These are phyloP conservation scores for Coniochaeta hoffmannii DNA, from an alignment of 2,329 filamentous ascomycete genomes.

Conservation along the genomic window DNA sequence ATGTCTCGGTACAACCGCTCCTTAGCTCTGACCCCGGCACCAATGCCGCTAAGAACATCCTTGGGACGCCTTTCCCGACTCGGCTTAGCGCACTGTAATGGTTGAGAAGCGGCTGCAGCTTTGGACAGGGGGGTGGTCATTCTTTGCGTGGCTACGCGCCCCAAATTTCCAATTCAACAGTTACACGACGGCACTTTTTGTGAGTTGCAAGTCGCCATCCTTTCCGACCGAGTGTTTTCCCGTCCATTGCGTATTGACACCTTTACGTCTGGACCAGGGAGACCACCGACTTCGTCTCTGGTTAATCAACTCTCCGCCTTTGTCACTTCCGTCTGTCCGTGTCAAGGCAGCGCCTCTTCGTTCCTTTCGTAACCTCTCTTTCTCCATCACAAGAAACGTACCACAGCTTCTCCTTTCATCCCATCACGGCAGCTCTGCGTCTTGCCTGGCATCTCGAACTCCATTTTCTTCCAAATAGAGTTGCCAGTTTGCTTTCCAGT, in stretches of 20 bases:
- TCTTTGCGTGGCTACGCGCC: not conserved
- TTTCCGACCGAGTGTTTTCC: not conserved
- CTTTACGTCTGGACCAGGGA: not conserved
- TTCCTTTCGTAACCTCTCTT: not conserved
- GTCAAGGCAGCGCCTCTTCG: not conserved
- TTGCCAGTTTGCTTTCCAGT: not conserved
- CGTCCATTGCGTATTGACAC: not conserved
- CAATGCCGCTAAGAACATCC: conserved; percentile 1
- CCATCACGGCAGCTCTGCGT: conserved; percentile 1
- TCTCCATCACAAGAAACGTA: not conserved
- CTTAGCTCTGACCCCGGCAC: not conserved
- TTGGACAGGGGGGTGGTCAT: not conserved
- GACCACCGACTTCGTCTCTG: not conserved
- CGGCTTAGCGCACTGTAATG: conserved; percentile 4
- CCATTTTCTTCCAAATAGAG: not conserved
- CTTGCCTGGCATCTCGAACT: not conserved
- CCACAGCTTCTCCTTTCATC: not conserved
- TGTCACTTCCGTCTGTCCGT: conserved; percentile 1
- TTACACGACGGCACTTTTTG: conserved; percentile 2
- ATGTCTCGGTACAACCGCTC: not conserved
- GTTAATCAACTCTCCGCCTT: not conserved
- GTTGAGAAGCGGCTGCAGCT: conserved; percentile 5
- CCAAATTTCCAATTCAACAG: conserved; percentile 6
- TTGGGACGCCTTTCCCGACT: not conserved
- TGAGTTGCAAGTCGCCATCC: not conserved